Percentiles rank a stretch among this genome's conserved stretches.
Evolutionary conservation across 768 basidiomycete species (phyloP).

Genomic region (Russula sp.): DNA sequence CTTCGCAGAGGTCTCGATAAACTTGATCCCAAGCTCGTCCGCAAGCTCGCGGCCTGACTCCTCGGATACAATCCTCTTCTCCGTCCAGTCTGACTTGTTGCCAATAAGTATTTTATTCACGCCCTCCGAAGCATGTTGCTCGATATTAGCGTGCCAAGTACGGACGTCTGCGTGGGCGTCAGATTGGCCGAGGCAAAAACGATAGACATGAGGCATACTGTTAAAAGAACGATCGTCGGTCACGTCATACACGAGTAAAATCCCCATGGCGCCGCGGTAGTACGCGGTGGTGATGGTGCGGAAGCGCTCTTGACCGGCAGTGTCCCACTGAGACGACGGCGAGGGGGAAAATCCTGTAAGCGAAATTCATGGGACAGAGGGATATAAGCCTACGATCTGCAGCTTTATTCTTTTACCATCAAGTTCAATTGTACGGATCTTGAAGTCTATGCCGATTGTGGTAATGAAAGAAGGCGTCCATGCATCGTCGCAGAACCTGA

Average conservation of each 20-base stretch:
- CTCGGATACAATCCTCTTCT: slow-evolving; percentile 87
- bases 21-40: slow-evolving; percentile 87
- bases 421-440: slow-evolving; percentile 97
- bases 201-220: slow-evolving; percentile 48
- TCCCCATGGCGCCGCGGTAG: slow-evolving; percentile 98
- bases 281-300: slow-evolving; percentile 98
- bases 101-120: slow-evolving; percentile 99
- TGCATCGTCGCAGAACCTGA: slow-evolving; percentile 98
- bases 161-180: slow-evolving; percentile 66
- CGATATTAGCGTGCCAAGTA: slow-evolving; percentile 96
- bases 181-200: not conserved
- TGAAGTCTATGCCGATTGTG: slow-evolving; percentile 99
- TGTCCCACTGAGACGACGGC: slow-evolving; percentile 74
- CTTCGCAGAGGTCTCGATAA: slow-evolving; percentile 98
- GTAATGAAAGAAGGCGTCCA: slow-evolving; percentile 99
- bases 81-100: slow-evolving; percentile 98
- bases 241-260: slow-evolving; percentile 96
- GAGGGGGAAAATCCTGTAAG: not conserved
- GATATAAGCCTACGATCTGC: slow-evolving; percentile 71
- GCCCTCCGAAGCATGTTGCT: slow-evolving; percentile 97
- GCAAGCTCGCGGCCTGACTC: slow-evolving; percentile 91
- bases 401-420: slow-evolving; percentile 98
- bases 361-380: not conserved
- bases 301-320: slow-evolving; percentile 97
- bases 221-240: slow-evolving; percentile 93